phyloP scores from a whole-genome alignment of 1,139 yeast species.

The Hemisphaericaspora xylanilytica region DNA sequence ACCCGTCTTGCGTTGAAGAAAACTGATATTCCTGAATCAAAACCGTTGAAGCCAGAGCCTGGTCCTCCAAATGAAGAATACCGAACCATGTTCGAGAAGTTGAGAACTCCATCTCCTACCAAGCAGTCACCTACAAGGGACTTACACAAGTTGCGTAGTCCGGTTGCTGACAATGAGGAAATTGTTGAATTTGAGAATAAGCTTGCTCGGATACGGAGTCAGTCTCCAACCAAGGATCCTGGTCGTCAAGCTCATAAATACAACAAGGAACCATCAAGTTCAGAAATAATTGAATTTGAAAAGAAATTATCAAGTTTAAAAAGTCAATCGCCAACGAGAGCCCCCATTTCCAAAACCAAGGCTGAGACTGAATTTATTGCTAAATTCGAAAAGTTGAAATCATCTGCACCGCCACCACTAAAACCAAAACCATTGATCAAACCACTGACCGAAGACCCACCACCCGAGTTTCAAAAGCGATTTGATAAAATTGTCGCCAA shows the following conservation, averaged over 20 bases:
- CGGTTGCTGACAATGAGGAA: too few relatives aligned
- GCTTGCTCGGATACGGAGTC: too few relatives aligned
- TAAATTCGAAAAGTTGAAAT: conserved; percentile 8
- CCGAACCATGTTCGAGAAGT: conserved; percentile 17
- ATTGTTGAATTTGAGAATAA: conserved; percentile 1
- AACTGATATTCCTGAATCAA: background rate
- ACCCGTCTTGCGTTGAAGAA: background rate
- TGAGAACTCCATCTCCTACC: conserved; percentile 15
- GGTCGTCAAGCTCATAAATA: too few relatives aligned
- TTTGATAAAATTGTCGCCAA: conserved; percentile 10
- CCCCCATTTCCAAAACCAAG: conserved; percentile 3
- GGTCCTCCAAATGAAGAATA: conserved; percentile 3
- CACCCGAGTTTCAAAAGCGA: conserved; percentile 14
- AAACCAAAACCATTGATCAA: conserved; percentile 10
- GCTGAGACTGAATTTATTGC: conserved; percentile 7
- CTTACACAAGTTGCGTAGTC: too few relatives aligned
- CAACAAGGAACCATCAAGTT: too few relatives aligned
- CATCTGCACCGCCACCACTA: conserved; percentile 4
- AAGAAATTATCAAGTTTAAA: conserved; percentile 1
- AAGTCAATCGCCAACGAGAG: conserved; percentile 5
- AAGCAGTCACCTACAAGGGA: background rate
- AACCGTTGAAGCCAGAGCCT: background rate
- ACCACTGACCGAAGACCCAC: conserved; percentile 6
- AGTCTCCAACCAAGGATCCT: conserved; percentile 6
- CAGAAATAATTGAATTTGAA: background rate